Evolutionary conservation across 306 rosid genomes (phyloP), one percentile per base, ranked within the genome.

Genomic region (Sophora flavescens): DNA sequence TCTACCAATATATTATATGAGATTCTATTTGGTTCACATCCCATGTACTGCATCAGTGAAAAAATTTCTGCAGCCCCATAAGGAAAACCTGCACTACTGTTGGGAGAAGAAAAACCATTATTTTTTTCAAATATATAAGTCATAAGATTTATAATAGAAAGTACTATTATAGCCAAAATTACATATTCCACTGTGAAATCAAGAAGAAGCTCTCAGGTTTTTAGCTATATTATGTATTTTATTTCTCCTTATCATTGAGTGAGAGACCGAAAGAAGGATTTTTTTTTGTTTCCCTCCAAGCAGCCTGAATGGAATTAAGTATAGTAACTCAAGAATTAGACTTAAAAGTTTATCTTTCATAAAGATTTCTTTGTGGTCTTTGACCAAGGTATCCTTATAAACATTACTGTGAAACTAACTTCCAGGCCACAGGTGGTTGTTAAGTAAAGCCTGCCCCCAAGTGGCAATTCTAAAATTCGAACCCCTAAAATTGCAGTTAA

Each of bases 11-110:
- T 95, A 68, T 90, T 95, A 78, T 90, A 89, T 56, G 96, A 92
- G 32, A 97, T 97, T 85, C 93, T 87, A 88, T 95, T 93, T 44
- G 99, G 97, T 88, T 95, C 99, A 88, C 97, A 92, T 51, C 97
- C 97, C 97, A 92, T 92, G 80, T 92, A 96, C 85, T 89, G 96
- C 97, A 92, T 90, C 22, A 95, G 87, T 56, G 99, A 95, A 70
- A 95, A 95, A 15, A 92, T 90, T 76, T 95, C 99, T 35, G 97
- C 93, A 42, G 99, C 96, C 7, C 96, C 99, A 32, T 88, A 80
- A 70, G 99, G 96, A 82, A 83, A 92, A 41, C 97, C 92, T 85
- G 96, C 97, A 73, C 99, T 96, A 70, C 99, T 95, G 87, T 79
- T 12, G 48, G 13, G 41, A 48, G 75, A 85, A 78, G 59, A 64